Conservation (phyloP, 23 red algal species). For the Gracilaria vermiculophylla region DNA sequence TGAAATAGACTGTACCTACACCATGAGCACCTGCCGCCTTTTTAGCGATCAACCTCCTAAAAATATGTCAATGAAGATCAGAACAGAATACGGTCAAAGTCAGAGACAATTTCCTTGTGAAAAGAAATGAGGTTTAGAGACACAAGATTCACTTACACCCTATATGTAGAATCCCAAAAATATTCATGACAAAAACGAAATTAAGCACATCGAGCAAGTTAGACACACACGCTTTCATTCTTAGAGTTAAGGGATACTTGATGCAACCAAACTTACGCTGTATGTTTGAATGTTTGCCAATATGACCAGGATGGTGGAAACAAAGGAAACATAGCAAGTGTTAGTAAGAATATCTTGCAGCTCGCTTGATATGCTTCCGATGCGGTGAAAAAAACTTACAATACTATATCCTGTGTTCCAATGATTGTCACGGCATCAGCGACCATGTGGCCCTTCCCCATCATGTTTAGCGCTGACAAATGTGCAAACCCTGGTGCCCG, state of each 20-base stretch:
- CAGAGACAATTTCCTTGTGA: not conserved
- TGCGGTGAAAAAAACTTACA: slow-evolving; percentile 43
- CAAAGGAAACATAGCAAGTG: not conserved
- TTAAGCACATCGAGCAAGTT: not conserved
- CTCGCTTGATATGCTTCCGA: not conserved
- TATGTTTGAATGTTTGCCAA: not conserved
- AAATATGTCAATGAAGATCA: not conserved
- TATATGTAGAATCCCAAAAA: not conserved
- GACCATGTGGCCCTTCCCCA: slow-evolving; percentile 97
- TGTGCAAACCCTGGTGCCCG: slow-evolving; percentile 97
- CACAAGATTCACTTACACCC: slow-evolving; percentile 6
- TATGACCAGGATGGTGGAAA: not conserved
- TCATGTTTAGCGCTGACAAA: slow-evolving; percentile 88
- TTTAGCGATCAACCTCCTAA: slow-evolving; percentile 14
- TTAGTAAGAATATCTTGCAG: not conserved
- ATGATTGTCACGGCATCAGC: slow-evolving; percentile 98
- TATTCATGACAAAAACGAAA: not conserved
- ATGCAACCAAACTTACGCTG: not conserved
- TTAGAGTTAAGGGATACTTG: not conserved
- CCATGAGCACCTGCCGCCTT: too few relatives aligned
- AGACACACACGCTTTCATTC: not conserved
- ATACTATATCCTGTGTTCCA: slow-evolving; percentile 97
- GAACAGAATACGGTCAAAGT: not conserved
- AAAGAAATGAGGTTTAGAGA: not conserved
- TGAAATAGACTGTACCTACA: too few relatives aligned